Percentiles rank a stretch among this genome's conserved stretches.
These are phyloP conservation scores for Ophiocordyceps unilateralis DNA, from an alignment of 2,329 filamentous ascomycete species.

Conservation along the genomic window DNA sequence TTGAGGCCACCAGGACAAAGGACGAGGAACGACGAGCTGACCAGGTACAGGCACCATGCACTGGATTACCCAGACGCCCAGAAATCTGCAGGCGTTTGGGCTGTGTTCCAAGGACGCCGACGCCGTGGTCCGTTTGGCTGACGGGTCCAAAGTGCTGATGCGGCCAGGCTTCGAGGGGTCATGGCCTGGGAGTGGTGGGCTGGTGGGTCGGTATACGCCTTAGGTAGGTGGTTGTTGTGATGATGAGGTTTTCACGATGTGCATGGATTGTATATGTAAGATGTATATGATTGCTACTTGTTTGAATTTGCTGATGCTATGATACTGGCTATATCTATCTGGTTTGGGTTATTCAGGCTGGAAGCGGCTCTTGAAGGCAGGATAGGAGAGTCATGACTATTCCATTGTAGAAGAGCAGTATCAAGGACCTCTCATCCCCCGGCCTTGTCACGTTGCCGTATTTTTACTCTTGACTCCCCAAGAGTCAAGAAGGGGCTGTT, in stretches of 20 bases:
- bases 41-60: slow-evolving; percentile 14
- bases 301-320: too few species aligned
- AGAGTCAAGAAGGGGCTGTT: too few species aligned
- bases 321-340: too few species aligned
- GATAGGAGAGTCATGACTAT: too few species aligned
- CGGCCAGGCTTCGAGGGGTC: slow-evolving; percentile 17
- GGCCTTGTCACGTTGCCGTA: too few species aligned
- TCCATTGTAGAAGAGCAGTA: too few species aligned
- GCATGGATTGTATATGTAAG: too few species aligned
- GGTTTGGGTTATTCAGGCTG: too few species aligned
- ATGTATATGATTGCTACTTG: too few species aligned
- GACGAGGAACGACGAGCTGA: background rate
- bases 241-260: background rate
- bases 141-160: slow-evolving; percentile 15
- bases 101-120: slow-evolving; percentile 22
- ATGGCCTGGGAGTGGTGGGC: slow-evolving; percentile 15
- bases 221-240: background rate
- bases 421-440: too few species aligned
- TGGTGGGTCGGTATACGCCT: slow-evolving; percentile 20
- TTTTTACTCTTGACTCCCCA: too few species aligned
- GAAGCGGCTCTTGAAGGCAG: too few species aligned
- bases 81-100: slow-evolving; percentile 22
- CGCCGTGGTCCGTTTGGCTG: slow-evolving; percentile 16
- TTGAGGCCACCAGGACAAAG: background rate
- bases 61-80: slow-evolving; percentile 19